Evolutionary conservation across 176 grass and related monocot genomes (phyloP), one percentile per base, ranked within the genome.

Genomic region (Pharus latifolius): DNA sequence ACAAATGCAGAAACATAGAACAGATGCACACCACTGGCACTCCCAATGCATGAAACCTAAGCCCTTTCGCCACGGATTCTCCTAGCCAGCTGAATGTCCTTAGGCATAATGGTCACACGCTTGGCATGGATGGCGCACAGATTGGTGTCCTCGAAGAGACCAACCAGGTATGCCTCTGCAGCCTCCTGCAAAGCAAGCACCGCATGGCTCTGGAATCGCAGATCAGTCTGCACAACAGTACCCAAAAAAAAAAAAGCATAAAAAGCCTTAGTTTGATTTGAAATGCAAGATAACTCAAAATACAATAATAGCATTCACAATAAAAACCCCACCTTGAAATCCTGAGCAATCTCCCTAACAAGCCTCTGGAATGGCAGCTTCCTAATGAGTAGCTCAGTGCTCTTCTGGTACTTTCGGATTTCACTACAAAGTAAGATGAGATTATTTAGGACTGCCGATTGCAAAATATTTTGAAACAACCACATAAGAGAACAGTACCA

Each of bases 311-410:
- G 5, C 9, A 26, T 23, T 4, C 4, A 4, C 7, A 26, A 23
- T 14, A 29, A 15, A 54, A 66, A 20, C 34, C 46, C 72, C 29
- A 88, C 86, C 86, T 84, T 88, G 59, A 88, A 88, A 37, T 88
- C 76, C 76, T 88, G 81, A 28, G 86, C 86, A 67, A 88, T 88
- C 60, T 88, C 86, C 81, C 86, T 80, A n/a, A 88, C 86, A 72
- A 88, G 86, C 86, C 86, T 84, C 76, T 88, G 86, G 86, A 88
- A 88, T 48, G 86, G 80, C 17, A 88, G 70, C 76, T 88, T 88
- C 76, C 86, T 84, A 1, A 88, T 88, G 12, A 88, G 76, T 50
- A 88, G 65, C 45, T 84, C 86, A 9, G 81, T 84, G 71, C 85
- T 88, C 74, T 88, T 88, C 74, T 88, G 79, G 31, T 88, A 88